Evolutionary conservation across 352 stramenopile genomes (phyloP).

Genomic region (Aphanomyces euteiches): DNA sequence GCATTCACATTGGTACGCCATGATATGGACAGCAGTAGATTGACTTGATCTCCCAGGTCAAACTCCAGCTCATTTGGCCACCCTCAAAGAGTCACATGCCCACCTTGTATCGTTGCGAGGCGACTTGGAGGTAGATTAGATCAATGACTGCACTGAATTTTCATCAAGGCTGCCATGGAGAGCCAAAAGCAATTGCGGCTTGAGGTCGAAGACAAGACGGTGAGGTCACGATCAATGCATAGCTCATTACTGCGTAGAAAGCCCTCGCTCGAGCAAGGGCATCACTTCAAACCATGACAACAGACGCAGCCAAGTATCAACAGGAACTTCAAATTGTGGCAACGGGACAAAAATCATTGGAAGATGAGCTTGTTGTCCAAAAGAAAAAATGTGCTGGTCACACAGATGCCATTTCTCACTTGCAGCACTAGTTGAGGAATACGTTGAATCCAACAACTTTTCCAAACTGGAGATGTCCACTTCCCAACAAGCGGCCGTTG

Average conservation of each 20-base stretch:
- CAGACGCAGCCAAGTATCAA: neutral
- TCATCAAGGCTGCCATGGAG: slow-evolving; percentile 16
- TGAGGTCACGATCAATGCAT: neutral
- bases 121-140: slow-evolving; percentile 16
- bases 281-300: slow-evolving; percentile 6
- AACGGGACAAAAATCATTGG: neutral
- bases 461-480: slow-evolving; percentile 27
- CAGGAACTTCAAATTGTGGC: slow-evolving; percentile 10
- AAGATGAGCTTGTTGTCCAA: slow-evolving; percentile 17
- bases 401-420: neutral
- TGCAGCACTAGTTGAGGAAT: slow-evolving; percentile 11
- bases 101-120: neutral
- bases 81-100: slow-evolving; percentile 3
- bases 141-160: slow-evolving; percentile 11
- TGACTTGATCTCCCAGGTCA: neutral
- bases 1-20: slow-evolving; percentile 27
- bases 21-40: neutral
- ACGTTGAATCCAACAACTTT: slow-evolving; percentile 20
- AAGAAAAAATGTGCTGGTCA: slow-evolving; percentile 9
- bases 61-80: neutral
- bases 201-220: slow-evolving; percentile 25
- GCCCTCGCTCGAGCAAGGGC: neutral
- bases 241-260: slow-evolving; percentile 15
- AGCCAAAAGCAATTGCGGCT: slow-evolving; percentile 12
- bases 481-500: slow-evolving; percentile 20